Evolutionary conservation across 345 rosid species (phyloP).

Genomic region (Syzygium aromaticum): DNA sequence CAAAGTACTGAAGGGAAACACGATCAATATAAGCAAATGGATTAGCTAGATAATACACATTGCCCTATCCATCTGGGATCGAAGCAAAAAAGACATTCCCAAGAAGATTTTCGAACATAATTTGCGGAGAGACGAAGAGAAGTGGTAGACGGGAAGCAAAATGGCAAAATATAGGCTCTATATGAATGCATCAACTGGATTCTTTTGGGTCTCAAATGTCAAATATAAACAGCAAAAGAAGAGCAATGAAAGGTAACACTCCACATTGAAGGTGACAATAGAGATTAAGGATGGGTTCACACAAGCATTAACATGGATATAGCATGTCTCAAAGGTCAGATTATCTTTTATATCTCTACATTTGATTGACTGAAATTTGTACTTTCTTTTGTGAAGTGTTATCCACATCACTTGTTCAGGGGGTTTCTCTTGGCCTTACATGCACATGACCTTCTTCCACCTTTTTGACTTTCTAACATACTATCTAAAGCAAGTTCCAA

Average conservation of each 20-base stretch:
- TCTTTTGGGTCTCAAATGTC: background rate
- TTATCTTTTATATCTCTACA: background rate
- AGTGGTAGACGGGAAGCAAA: background rate
- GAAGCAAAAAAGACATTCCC: background rate
- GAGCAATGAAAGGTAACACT: background rate
- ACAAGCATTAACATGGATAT: background rate
- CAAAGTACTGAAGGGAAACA: background rate
- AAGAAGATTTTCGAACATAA: background rate
- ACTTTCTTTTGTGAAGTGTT: background rate
- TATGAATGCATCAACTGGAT: background rate
- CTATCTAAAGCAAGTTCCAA: background rate
- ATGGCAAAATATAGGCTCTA: background rate
- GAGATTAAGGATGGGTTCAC: background rate
- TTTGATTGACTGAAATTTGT: background rate
- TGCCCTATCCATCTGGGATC: background rate
- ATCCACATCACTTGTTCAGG: background rate
- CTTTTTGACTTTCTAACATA: background rate
- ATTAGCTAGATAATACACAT: background rate
- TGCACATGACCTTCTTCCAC: background rate
- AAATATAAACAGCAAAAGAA: background rate
- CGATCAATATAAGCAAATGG: background rate
- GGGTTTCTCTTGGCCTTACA: background rate
- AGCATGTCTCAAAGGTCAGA: background rate
- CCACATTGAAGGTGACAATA: background rate
- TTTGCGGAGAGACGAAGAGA: background rate